Evolutionary conservation across 108 stramenopile species (phyloP).

Genomic region (Nitzschia sp.): DNA sequence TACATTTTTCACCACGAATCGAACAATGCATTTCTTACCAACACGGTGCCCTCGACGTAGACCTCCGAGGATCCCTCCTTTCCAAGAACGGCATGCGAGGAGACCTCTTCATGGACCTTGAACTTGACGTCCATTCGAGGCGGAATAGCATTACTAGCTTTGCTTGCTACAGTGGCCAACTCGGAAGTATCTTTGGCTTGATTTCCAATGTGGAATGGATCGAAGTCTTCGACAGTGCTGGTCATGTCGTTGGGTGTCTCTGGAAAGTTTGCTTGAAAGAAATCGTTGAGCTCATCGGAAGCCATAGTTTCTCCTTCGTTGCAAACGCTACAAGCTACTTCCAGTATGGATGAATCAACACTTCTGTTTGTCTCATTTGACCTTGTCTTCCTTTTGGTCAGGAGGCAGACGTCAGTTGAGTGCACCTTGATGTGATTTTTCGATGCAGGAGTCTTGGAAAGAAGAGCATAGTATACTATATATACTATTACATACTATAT

Average conservation of each 20-base stretch:
- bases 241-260: neutral
- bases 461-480: too few relatives aligned
- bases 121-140: constrained; percentile 54
- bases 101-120: constrained; percentile 60
- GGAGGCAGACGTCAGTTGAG: too few relatives aligned
- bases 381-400: too few relatives aligned
- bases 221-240: constrained; percentile 18
- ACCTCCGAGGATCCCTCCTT: constrained; percentile 48
- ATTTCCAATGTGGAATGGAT: constrained; percentile 33
- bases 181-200: neutral
- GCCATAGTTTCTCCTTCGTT: constrained; percentile 3
- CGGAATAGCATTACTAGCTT: constrained; percentile 32
- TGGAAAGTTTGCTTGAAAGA: constrained; percentile 2
- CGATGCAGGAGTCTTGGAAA: too few relatives aligned
- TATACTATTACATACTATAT: too few relatives aligned
- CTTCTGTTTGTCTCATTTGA: too few relatives aligned
- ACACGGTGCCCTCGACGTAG: constrained; percentile 55
- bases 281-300: neutral
- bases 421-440: too few relatives aligned
- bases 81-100: constrained; percentile 36
- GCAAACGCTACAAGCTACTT: neutral
- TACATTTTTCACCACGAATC: neutral
- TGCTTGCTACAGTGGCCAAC: neutral
- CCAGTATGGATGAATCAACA: neutral
- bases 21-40: constrained; percentile 29